Evolutionary conservation across 164 flowering plant species (phyloP).

Genomic region (Saururus chinensis): DNA sequence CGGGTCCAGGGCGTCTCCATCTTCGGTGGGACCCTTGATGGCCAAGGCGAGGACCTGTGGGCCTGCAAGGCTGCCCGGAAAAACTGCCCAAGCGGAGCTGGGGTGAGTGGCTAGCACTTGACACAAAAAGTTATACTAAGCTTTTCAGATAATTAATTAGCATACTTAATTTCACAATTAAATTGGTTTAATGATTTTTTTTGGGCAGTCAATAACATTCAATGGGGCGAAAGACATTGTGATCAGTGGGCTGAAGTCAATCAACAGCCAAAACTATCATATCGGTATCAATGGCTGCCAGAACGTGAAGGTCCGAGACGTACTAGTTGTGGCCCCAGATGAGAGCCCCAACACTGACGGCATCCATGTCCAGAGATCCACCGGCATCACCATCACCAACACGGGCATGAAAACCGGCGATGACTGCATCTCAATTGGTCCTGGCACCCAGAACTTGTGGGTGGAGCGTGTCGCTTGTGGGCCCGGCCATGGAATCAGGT

Average conservation of each 20-base stretch:
- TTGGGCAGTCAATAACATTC: slow-evolving; percentile 14
- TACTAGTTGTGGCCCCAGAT: slow-evolving; percentile 19
- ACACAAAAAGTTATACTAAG: too few species aligned
- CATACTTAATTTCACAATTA: slow-evolving; percentile 1
- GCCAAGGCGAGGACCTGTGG: slow-evolving; percentile 13
- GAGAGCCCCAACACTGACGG: slow-evolving; percentile 35
- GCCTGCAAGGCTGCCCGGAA: slow-evolving; percentile 6
- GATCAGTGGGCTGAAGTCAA: slow-evolving; percentile 25
- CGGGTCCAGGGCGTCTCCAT: slow-evolving; percentile 7
- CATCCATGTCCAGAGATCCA: slow-evolving; percentile 18
- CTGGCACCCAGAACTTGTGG: slow-evolving; percentile 17
- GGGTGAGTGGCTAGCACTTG: slow-evolving; percentile 5
- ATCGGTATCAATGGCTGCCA: slow-evolving; percentile 20
- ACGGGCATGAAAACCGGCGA: slow-evolving; percentile 11
- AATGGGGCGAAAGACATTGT: slow-evolving; percentile 4
- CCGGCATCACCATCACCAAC: slow-evolving; percentile 13
- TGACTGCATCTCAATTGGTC: slow-evolving; percentile 27
- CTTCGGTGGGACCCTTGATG: slow-evolving; percentile 18
- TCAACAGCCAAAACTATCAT: slow-evolving; percentile 36
- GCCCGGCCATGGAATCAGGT: slow-evolving; percentile 31
- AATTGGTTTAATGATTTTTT: background rate
- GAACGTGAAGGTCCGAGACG: slow-evolving; percentile 17
- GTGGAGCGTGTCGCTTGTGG: slow-evolving; percentile 16
- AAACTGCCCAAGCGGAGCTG: slow-evolving; percentile 11
- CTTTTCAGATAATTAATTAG: too few species aligned